These are phyloP conservation scores for Sutorius eximius DNA, from an alignment of 1,284 basidiomycete genomes.

Conservation along the genomic window DNA sequence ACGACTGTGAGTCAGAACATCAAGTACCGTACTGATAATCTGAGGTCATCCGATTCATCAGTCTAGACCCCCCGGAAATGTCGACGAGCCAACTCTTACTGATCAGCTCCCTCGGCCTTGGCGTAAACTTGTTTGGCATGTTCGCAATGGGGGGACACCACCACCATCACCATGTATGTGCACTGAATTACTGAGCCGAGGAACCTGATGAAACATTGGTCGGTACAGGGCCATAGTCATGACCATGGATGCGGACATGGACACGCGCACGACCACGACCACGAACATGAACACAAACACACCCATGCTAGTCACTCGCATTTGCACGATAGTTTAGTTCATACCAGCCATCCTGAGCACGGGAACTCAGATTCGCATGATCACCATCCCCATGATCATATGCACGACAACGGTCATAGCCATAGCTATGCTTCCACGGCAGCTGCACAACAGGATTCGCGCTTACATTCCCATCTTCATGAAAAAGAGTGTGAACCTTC, in stretches of 20 bases:
- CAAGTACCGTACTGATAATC: background rate
- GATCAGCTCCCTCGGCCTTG: constrained; percentile 86
- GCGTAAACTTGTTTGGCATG: constrained; percentile 98
- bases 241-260: constrained; percentile 45
- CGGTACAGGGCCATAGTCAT: constrained; percentile 52
- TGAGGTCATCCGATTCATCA: constrained; percentile 32
- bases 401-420: constrained; percentile 11
- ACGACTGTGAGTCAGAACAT: constrained; percentile 69
- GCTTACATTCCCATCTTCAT: constrained; percentile 26
- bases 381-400: constrained; percentile 12
- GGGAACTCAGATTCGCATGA: constrained; percentile 36
- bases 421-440: constrained; percentile 10
- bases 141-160: constrained; percentile 97
- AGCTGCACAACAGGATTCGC: constrained; percentile 29
- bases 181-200: background rate
- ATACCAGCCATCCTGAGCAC: constrained; percentile 25
- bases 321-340: too few species aligned
- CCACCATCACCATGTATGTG: constrained; percentile 81
- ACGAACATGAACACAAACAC: constrained; percentile 40
- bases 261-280: constrained; percentile 49
- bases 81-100: constrained; percentile 92
- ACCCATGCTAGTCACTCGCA: constrained; percentile 23
- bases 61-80: constrained; percentile 96
- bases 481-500: constrained; percentile 14
- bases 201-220: background rate